phyloP scores from a whole-genome alignment of 306 rosid genomes.

The Trifolium fragiferum region DNA sequence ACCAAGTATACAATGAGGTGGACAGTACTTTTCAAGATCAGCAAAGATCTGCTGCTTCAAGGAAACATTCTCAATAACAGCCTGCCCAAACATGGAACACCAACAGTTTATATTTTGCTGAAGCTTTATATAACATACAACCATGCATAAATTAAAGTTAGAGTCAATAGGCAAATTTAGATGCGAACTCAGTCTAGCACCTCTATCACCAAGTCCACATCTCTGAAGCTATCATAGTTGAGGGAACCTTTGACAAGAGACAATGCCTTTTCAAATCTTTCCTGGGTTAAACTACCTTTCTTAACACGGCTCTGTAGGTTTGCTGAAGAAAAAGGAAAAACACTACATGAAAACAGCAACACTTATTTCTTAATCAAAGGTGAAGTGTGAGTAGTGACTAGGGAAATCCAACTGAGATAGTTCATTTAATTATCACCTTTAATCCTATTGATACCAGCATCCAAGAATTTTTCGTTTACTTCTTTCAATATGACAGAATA shows the following conservation, averaged over 20 bases:
- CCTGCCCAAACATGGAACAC: conserved; percentile 65
- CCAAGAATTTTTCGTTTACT: conserved; percentile 83
- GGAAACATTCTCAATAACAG: conserved; percentile 85
- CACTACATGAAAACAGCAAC: conserved; percentile 20
- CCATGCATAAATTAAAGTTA: neutral
- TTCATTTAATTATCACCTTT: conserved; percentile 60
- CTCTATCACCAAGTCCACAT: conserved; percentile 98
- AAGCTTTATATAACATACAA: conserved; percentile 30
- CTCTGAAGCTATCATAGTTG: conserved; percentile 77
- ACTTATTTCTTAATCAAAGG: conserved; percentile 22
- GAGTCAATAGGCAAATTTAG: neutral
- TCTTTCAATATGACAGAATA: conserved; percentile 89
- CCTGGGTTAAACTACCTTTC: conserved; percentile 80
- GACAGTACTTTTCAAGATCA: conserved; percentile 93
- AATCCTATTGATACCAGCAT: conserved; percentile 85
- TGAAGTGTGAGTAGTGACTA: conserved; percentile 21
- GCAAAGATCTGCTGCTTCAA: conserved; percentile 91
- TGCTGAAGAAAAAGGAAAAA: conserved; percentile 59
- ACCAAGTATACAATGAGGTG: conserved; percentile 87
- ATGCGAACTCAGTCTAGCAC: conserved; percentile 47
- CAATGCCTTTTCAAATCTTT: conserved; percentile 69
- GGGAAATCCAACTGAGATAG: conserved; percentile 36
- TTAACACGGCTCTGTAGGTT: conserved; percentile 85
- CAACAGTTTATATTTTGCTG: conserved; percentile 34
- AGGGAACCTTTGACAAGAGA: conserved; percentile 81